Percentiles rank a stretch among this genome's conserved stretches.
These are phyloP conservation scores for Podila minutissima DNA, from an alignment of 192 early-diverging fungal species.

Conservation along the genomic window DNA sequence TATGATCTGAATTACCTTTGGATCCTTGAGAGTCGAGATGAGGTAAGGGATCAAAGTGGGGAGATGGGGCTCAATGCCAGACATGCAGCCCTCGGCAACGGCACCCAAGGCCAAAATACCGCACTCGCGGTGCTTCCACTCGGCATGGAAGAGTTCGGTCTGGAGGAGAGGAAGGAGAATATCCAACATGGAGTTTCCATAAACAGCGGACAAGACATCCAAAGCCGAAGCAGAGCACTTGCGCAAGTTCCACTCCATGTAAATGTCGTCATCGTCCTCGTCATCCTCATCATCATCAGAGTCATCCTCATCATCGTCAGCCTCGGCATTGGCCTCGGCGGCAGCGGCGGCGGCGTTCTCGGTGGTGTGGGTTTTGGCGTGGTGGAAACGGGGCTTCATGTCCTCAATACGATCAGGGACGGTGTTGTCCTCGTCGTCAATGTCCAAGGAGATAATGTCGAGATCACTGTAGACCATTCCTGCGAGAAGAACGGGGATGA, in stretches of 20 bases:
- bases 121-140: slow-evolving; percentile 94
- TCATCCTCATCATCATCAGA: slow-evolving; percentile 89
- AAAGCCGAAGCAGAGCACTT: slow-evolving; percentile 98
- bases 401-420: slow-evolving; percentile 92
- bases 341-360: slow-evolving; percentile 60
- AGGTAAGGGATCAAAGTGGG: slow-evolving; percentile 89
- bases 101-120: slow-evolving; percentile 98
- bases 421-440: slow-evolving; percentile 85
- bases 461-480: slow-evolving; percentile 98
- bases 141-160: slow-evolving; percentile 78
- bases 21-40: slow-evolving; percentile 80
- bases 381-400: slow-evolving; percentile 95
- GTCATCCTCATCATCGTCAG: slow-evolving; percentile 23
- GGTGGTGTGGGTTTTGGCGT: slow-evolving; percentile 80
- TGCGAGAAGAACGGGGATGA: slow-evolving; percentile 92
- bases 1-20: slow-evolving; percentile 61
- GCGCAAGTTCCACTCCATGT: slow-evolving; percentile 96
- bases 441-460: slow-evolving; percentile 82
- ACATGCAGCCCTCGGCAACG: slow-evolving; percentile 94
- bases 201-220: slow-evolving; percentile 92
- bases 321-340: slow-evolving; percentile 18
- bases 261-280: slow-evolving; percentile 87
- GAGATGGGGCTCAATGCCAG: slow-evolving; percentile 91
- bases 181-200: slow-evolving; percentile 84
- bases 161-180: slow-evolving; percentile 89